These are phyloP conservation scores for Aspergillus sparsus DNA, from an alignment of 495 filamentous ascomycete genomes.

Conservation along the genomic window DNA sequence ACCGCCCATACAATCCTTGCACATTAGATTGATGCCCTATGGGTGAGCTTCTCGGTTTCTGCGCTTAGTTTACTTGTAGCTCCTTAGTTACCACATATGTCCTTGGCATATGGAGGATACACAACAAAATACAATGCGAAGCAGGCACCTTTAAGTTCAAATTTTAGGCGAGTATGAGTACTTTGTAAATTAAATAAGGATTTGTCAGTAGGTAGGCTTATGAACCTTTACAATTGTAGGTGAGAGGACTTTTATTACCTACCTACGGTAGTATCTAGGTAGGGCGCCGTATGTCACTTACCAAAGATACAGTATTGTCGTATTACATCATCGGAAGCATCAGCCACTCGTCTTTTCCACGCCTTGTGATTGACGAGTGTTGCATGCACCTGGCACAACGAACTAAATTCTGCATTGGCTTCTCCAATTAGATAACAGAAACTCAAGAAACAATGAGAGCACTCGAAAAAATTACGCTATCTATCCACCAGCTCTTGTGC, in stretches of 20 bases:
- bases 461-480: neutral
- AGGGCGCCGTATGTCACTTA: too few relatives aligned
- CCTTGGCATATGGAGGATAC: too few relatives aligned
- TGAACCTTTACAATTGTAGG: too few relatives aligned
- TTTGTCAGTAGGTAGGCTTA: too few relatives aligned
- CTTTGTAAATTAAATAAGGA: too few relatives aligned
- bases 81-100: too few relatives aligned
- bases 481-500: neutral
- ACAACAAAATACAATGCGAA: too few relatives aligned
- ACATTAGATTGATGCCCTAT: neutral
- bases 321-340: neutral
- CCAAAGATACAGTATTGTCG: neutral
- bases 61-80: too few relatives aligned
- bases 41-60: neutral
- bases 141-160: too few relatives aligned
- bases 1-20: neutral
- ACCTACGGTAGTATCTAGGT: too few relatives aligned
- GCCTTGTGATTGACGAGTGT: constrained; percentile 26
- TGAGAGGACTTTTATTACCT: too few relatives aligned
- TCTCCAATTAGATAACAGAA: constrained; percentile 41
- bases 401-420: constrained; percentile 20
- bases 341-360: constrained; percentile 15
- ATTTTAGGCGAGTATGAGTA: too few relatives aligned
- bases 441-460: constrained; percentile 6
- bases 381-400: constrained; percentile 11